Evolutionary conservation across 805 yeast species (phyloP).

Genomic region (Ogataea naganishii): DNA sequence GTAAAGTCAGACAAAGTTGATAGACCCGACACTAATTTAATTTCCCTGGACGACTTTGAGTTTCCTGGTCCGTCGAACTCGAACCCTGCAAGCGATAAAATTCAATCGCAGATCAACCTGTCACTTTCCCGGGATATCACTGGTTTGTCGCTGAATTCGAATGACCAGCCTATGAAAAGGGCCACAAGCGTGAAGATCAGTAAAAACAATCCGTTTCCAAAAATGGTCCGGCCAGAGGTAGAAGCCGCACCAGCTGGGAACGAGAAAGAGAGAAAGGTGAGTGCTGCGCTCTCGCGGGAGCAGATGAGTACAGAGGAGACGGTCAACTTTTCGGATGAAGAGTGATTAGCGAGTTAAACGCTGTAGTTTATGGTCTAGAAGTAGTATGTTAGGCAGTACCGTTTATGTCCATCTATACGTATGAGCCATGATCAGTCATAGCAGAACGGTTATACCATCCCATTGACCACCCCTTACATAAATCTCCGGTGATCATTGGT

Average conservation of each 20-base stretch:
- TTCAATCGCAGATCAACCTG: background rate
- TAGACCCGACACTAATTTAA: too few species aligned
- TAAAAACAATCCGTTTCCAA: slow-evolving; percentile 14
- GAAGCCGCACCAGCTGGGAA: background rate
- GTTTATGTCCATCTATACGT: background rate
- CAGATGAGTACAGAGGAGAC: slow-evolving; percentile 15
- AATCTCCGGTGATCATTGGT: slow-evolving; percentile 6
- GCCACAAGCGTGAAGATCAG: background rate
- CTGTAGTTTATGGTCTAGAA: background rate
- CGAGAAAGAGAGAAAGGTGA: slow-evolving; percentile 7
- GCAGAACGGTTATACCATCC: slow-evolving; percentile 1
- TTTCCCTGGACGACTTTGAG: background rate
- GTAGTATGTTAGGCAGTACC: slow-evolving; percentile 1
- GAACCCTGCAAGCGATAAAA: background rate
- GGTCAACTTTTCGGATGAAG: slow-evolving; percentile 17
- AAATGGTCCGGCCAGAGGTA: slow-evolving; percentile 1
- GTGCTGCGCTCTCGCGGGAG: too few species aligned
- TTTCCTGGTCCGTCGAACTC: background rate
- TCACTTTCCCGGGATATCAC: background rate
- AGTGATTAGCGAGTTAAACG: background rate
- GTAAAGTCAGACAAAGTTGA: too few species aligned
- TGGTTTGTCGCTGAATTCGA: background rate
- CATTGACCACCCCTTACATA: background rate
- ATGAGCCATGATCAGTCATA: slow-evolving; percentile 2
- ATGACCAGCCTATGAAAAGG: background rate